These are phyloP conservation scores for Metschnikowia chrysomelidarum DNA, from an alignment of 805 yeast genomes.

Conservation along the genomic window DNA sequence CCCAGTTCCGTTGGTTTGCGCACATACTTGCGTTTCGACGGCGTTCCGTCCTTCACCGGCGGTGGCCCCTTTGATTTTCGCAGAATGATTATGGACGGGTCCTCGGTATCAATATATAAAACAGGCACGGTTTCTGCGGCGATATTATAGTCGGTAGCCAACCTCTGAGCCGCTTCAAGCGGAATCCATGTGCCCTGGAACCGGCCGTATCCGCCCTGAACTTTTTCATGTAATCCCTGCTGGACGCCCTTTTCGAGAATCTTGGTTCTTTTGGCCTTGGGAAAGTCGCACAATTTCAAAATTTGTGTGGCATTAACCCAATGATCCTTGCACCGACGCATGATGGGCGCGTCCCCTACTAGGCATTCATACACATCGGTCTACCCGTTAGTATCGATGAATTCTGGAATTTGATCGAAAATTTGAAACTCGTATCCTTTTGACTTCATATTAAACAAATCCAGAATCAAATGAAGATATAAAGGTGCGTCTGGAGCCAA, in stretches of 20 bases:
- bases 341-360: conserved; percentile 67
- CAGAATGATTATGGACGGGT: conserved; percentile 36
- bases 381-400: conserved; percentile 20
- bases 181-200: conserved; percentile 99
- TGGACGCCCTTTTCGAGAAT: conserved; percentile 94
- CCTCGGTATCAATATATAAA: conserved; percentile 34
- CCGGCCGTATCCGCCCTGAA: conserved; percentile 96
- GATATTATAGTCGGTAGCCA: conserved; percentile 41
- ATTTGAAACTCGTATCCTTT: background rate
- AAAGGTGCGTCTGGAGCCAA: background rate
- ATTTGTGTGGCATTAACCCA: conserved; percentile 99
- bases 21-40: conserved; percentile 41
- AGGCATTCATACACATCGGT: conserved; percentile 71
- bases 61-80: conserved; percentile 29
- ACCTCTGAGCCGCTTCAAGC: conserved; percentile 57
- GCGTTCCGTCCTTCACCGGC: conserved; percentile 38
- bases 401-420: background rate
- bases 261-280: conserved; percentile 91
- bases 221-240: conserved; percentile 82
- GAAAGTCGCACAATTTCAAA: conserved; percentile 87
- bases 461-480: background rate
- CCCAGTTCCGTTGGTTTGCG: conserved; percentile 66
- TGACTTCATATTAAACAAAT: background rate
- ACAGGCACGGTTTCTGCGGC: conserved; percentile 42
- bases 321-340: conserved; percentile 88